Conservation (phyloP, 176 grass and related monocot genomes). For the Saccharum officinarum region DNA sequence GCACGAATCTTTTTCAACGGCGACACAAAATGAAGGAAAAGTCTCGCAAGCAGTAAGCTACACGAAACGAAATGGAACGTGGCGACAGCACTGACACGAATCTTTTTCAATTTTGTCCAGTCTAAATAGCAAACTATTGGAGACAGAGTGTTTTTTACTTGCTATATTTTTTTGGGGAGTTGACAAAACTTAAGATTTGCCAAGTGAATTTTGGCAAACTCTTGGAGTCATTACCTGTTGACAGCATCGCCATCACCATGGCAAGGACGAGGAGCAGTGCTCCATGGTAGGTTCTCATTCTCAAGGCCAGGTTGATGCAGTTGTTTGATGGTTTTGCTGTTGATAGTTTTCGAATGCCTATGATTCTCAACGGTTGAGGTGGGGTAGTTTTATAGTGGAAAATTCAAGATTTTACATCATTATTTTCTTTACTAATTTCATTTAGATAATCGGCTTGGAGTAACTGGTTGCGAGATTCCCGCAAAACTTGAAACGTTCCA, state of each 20-base stretch:
- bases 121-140: too few species aligned
- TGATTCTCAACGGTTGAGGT: background rate
- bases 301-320: background rate
- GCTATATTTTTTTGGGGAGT: too few species aligned
- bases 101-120: too few species aligned
- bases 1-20: too few species aligned
- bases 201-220: background rate
- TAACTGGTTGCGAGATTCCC: too few species aligned
- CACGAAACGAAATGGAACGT: too few species aligned
- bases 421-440: background rate
- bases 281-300: conserved; percentile 4
- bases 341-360: background rate
- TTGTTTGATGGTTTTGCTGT: background rate
- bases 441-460: background rate
- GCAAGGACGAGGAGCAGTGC: background rate
- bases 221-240: background rate
- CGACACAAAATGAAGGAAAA: too few species aligned
- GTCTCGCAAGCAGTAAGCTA: too few species aligned
- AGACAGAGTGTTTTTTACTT: too few species aligned
- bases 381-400: background rate
- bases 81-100: too few species aligned
- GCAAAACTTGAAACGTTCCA: background rate
- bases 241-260: background rate
- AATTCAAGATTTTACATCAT: background rate
- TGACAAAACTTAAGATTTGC: too few species aligned